Base-by-base conservation (phyloP, 169 alveolate genomes). In the Fabrea salina region DNA sequence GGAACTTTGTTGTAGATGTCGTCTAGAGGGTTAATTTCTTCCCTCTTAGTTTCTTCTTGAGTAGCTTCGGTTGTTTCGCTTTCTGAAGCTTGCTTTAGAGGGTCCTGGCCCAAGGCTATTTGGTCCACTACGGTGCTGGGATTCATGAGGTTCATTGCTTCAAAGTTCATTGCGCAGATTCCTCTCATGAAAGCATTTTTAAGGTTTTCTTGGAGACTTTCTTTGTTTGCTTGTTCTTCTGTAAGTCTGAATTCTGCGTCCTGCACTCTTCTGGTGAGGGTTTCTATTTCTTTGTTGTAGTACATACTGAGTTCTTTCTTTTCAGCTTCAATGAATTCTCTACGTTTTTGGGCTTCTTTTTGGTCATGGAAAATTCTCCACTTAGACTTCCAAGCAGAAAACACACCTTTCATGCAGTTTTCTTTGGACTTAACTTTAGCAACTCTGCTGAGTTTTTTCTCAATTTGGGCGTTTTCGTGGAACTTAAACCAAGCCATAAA, bases 181-280 rank as follows among this genome's bases (percentile, higher is more conserved):
- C 97, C 96, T 64, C 95, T 91, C 96, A 94, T 91, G 81, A 94
- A 90, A 1, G 95, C 96, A 82, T 90, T 89, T 88, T 94, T 91
- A 49, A 94, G 82, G 64, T 91, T 90, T 64, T 90, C 96, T 75
- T 90, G 84, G 77, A 91, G 86, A 72, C 64, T 80, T 0, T 72
- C 75, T 79, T 88, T 90, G 7, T 81, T 54, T 59, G 76, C 88
- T 33, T 87, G 84, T 25, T 82, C 83, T 53, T 83, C 70, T 43
- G 86, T 89, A 19, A 91, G 82, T 25, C 57, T 49, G 19, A 19
- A 8, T 72, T 87, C 74, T 5, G 95, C 91, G 41, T 91, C 96
- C 33, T 78, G 54, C 27, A 94, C 82, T 72, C 88, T 82, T 50
- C 81, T 56, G 82, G 90, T 87, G 47, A 94, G 79, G 41, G 83